phyloP scores from a whole-genome alignment of 164 flowering plant genomes.

The Cinnamomum chago region DNA sequence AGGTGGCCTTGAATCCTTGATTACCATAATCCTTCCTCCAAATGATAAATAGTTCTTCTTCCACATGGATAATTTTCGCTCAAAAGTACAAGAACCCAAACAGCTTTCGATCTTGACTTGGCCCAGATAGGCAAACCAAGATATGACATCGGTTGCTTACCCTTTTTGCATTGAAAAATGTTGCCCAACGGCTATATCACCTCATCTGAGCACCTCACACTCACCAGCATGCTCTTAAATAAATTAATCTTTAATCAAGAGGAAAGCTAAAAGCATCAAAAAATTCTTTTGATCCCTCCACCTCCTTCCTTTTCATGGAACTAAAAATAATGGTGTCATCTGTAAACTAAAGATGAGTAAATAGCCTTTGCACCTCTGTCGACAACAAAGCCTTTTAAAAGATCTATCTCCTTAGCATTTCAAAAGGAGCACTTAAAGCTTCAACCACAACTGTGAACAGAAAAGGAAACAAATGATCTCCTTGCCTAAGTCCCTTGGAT shows the following conservation, averaged over 20 bases:
- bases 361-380: neutral
- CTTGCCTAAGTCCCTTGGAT: neutral
- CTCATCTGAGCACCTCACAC: neutral
- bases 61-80: neutral
- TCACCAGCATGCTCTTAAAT: neutral
- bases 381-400: neutral
- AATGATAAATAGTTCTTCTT: neutral
- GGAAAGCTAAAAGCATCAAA: neutral
- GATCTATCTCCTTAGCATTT: neutral
- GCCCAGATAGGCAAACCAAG: neutral
- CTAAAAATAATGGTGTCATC: neutral
- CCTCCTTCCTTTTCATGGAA: neutral
- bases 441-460: neutral
- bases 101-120: neutral
- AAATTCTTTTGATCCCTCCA: neutral
- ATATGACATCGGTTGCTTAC: neutral
- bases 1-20: neutral
- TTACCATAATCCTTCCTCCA: neutral
- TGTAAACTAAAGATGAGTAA: neutral
- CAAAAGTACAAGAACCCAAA: neutral
- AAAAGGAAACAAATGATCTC: neutral
- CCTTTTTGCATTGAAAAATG: neutral
- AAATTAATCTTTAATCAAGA: neutral
- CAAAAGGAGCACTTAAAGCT: neutral
- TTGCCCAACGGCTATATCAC: neutral